Conservation (phyloP, 2,329 filamentous ascomycete species). For the Cytospora chrysosperma region DNA sequence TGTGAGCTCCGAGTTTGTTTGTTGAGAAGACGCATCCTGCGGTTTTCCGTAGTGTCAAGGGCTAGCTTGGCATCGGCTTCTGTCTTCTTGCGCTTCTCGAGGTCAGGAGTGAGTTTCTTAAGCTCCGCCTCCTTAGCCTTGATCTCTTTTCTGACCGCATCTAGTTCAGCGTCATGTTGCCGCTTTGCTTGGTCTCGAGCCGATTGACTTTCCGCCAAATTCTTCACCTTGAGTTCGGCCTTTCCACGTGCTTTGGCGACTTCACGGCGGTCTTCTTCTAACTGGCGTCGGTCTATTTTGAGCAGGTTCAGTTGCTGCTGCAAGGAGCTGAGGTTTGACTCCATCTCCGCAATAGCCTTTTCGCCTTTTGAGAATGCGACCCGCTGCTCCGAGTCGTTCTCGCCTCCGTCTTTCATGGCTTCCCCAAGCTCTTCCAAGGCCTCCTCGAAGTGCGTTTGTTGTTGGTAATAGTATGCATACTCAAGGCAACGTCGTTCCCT, state of each 20-base stretch:
- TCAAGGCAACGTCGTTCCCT: slow-evolving; percentile 87
- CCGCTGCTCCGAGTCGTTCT: slow-evolving; percentile 79
- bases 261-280: slow-evolving; percentile 87
- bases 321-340: slow-evolving; percentile 75
- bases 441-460: slow-evolving; percentile 76
- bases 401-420: slow-evolving; percentile 75
- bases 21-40: slow-evolving; percentile 76
- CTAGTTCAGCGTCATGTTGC: slow-evolving; percentile 70
- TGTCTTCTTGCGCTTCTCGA: slow-evolving; percentile 68
- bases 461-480: slow-evolving; percentile 89
- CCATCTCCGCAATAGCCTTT: slow-evolving; percentile 72
- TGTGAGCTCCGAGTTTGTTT: slow-evolving; percentile 89
- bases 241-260: slow-evolving; percentile 78
- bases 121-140: slow-evolving; percentile 74
- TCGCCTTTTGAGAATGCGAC: slow-evolving; percentile 76
- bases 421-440: slow-evolving; percentile 82
- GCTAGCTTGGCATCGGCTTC: slow-evolving; percentile 70
- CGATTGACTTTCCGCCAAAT: slow-evolving; percentile 77
- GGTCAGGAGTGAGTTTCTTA: slow-evolving; percentile 71
- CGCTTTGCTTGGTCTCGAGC: slow-evolving; percentile 70
- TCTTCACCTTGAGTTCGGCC: slow-evolving; percentile 80
- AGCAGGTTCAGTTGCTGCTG: slow-evolving; percentile 82
- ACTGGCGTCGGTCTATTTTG: slow-evolving; percentile 78
- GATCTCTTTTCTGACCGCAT: slow-evolving; percentile 72
- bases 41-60: slow-evolving; percentile 73